These are phyloP conservation scores for Gossypium laxum DNA, from an alignment of 441 rosid genomes.

Conservation along the genomic window DNA sequence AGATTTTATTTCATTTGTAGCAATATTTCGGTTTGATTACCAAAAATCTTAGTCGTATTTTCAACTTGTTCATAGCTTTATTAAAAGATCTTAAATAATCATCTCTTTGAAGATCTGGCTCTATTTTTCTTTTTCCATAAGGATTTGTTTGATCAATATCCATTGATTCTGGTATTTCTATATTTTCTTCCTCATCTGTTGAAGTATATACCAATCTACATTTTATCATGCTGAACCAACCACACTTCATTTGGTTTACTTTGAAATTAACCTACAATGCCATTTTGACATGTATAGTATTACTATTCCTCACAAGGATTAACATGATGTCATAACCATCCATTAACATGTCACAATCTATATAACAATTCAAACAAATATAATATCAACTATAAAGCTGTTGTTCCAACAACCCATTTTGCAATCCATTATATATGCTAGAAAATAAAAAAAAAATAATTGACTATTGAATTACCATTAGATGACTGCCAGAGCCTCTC, in stretches of 20 bases:
- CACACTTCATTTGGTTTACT: not conserved
- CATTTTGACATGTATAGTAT: not conserved
- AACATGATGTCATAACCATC: not conserved
- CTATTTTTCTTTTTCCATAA: too few species aligned
- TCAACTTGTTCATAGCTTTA: too few species aligned
- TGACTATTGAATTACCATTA: not conserved
- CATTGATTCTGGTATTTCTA: too few species aligned
- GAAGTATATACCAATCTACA: too few species aligned
- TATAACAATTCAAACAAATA: not conserved
- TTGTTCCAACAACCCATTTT: not conserved
- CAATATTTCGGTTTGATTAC: too few species aligned
- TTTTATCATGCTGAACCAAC: not conserved
- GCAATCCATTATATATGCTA: not conserved
- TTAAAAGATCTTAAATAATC: too few species aligned
- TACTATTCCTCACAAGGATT: not conserved
- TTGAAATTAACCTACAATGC: not conserved
- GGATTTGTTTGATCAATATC: too few species aligned
- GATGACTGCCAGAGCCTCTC: not conserved
- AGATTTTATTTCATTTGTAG: too few species aligned
- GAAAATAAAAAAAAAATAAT: not conserved
- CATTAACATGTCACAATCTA: not conserved
- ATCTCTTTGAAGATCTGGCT: too few species aligned
- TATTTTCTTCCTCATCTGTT: too few species aligned
- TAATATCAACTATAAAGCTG: too few species aligned
- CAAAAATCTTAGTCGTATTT: too few species aligned